Conservation (phyloP, 208 protist genomes). For the Phytomonas francai region DNA sequence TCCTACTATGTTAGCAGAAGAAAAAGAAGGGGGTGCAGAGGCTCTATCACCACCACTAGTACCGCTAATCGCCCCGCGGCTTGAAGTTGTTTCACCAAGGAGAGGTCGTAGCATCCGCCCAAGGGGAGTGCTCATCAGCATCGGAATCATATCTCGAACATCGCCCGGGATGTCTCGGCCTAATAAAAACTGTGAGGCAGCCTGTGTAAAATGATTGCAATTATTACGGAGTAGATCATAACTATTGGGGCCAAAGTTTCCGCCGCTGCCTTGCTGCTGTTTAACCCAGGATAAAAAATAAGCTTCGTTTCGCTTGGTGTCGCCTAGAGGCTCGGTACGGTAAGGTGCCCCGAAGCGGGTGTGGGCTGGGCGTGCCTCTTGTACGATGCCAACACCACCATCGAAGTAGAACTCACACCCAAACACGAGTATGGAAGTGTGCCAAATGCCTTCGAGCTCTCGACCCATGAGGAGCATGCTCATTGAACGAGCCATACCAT, state of each 20-base stretch:
- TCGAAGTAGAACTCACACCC: conserved; percentile 91
- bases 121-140: conserved; percentile 69
- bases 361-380: conserved; percentile 24
- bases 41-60: not conserved
- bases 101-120: conserved; percentile 71
- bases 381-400: conserved; percentile 74
- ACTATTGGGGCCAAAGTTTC: conserved; percentile 58
- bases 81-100: conserved; percentile 61
- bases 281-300: conserved; percentile 54
- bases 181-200: conserved; percentile 64
- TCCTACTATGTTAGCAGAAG: not conserved
- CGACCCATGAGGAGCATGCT: conserved; percentile 74
- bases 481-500: conserved; percentile 79
- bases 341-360: conserved; percentile 81
- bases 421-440: conserved; percentile 91
- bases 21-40: not conserved
- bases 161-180: conserved; percentile 47
- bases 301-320: conserved; percentile 39
- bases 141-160: conserved; percentile 68
- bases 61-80: not conserved
- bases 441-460: conserved; percentile 90
- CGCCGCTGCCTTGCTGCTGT: conserved; percentile 14
- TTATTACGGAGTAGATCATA: conserved; percentile 89
- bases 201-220: conserved; percentile 93
- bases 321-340: conserved; percentile 46